A percentile compares a stretch with the other conserved stretches of the same genome.
Conservation (phyloP, 2,329 filamentous ascomycete species). For the Uncinocarpus reesii region DNA sequence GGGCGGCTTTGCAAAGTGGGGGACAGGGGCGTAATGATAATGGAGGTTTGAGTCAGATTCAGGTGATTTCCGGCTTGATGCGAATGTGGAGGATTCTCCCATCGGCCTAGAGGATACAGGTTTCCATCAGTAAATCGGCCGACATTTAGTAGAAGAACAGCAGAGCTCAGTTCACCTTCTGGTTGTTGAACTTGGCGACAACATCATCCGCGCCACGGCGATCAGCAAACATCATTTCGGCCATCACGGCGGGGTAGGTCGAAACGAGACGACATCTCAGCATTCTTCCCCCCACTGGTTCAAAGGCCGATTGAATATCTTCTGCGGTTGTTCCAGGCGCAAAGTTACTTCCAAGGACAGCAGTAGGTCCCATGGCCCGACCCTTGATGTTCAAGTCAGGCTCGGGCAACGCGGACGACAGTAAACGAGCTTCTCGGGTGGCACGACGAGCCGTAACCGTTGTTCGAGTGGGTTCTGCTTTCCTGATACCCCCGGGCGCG, state of each 20-base stretch:
- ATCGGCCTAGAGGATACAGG: constrained; percentile 41
- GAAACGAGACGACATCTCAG: constrained; percentile 44
- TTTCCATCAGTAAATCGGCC: neutral
- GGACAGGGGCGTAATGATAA: neutral
- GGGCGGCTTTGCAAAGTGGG: neutral
- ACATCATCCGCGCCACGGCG: constrained; percentile 48
- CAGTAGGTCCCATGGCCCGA: constrained; percentile 42
- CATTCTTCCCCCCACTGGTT: constrained; percentile 43
- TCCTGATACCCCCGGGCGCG: constrained; percentile 2
- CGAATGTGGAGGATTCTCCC: constrained; percentile 50
- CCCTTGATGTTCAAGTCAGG: constrained; percentile 47
- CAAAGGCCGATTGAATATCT: constrained; percentile 53
- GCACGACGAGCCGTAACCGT: neutral
- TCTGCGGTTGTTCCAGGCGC: constrained; percentile 56
- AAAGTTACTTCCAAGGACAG: constrained; percentile 53
- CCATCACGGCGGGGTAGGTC: constrained; percentile 48
- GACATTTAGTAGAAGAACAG: neutral
- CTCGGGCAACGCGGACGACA: constrained; percentile 10
- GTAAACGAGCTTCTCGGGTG: constrained; percentile 12
- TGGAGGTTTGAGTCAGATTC: neutral
- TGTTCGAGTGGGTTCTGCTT: constrained; percentile 3
- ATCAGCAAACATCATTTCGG: constrained; percentile 49
- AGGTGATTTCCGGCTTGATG: constrained; percentile 32
- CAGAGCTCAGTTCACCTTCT: constrained; percentile 40
- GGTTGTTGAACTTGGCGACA: constrained; percentile 52